Evolutionary conservation across 306 rosid species (phyloP).

Genomic region (Fagus sylvatica): DNA sequence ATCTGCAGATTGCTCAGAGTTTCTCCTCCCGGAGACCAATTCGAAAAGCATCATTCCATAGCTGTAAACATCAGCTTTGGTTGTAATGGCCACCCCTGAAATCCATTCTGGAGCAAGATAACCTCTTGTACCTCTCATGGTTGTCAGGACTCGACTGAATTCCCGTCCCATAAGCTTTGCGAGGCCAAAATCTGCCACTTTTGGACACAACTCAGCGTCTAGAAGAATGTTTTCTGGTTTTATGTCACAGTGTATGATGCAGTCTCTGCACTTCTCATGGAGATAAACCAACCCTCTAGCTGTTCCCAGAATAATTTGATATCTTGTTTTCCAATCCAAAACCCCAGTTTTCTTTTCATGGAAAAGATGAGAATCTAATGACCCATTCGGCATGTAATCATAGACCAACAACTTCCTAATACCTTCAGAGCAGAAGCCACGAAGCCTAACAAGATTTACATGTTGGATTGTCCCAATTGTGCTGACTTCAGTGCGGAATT

Average conservation of each 20-base stretch:
- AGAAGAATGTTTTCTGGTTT: constrained; percentile 95
- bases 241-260: constrained; percentile 89
- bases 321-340: constrained; percentile 73
- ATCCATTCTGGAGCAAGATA: constrained; percentile 95
- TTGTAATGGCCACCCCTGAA: constrained; percentile 77
- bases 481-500: constrained; percentile 77
- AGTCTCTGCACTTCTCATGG: constrained; percentile 83
- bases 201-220: constrained; percentile 63
- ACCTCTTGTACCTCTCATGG: constrained; percentile 96
- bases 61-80: constrained; percentile 91
- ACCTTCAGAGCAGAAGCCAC: constrained; percentile 88
- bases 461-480: constrained; percentile 87
- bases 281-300: constrained; percentile 87
- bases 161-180: constrained; percentile 90
- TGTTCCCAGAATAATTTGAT: constrained; percentile 74
- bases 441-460: constrained; percentile 83
- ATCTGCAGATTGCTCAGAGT: constrained; percentile 62
- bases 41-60: constrained; percentile 94
- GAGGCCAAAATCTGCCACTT: constrained; percentile 87
- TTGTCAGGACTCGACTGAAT: constrained; percentile 82
- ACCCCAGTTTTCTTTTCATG: constrained; percentile 26
- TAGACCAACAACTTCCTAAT: constrained; percentile 65
- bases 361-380: constrained; percentile 60
- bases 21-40: constrained; percentile 72
- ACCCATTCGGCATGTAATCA: constrained; percentile 81